These are phyloP conservation scores for Nakazawaea ernobii DNA, from an alignment of 805 yeast genomes.

Conservation along the genomic window DNA sequence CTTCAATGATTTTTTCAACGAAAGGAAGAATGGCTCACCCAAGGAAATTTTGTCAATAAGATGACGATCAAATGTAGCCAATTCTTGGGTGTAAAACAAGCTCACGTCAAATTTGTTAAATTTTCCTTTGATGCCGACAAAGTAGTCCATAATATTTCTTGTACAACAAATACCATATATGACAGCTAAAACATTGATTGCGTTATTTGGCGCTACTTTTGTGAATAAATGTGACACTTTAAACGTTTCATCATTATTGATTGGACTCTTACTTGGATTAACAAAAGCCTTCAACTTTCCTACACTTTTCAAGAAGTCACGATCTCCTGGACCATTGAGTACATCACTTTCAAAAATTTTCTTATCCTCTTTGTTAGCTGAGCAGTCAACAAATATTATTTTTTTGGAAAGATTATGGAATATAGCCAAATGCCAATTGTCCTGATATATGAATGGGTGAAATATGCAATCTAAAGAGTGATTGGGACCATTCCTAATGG, in stretches of 20 bases:
- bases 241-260: background rate
- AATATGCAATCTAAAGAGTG: slow-evolving; percentile 1
- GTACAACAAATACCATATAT: slow-evolving; percentile 10
- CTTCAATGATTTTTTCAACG: background rate
- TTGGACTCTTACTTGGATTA: background rate
- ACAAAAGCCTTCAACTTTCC: background rate
- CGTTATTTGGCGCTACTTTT: slow-evolving; percentile 1
- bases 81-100: slow-evolving; percentile 4
- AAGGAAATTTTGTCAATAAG: slow-evolving; percentile 4
- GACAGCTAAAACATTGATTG: slow-evolving; percentile 7
- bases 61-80: slow-evolving; percentile 5
- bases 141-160: slow-evolving; percentile 3
- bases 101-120: slow-evolving; percentile 7
- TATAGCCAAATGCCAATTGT: slow-evolving; percentile 7
- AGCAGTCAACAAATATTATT: slow-evolving; percentile 5
- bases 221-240: slow-evolving; percentile 2
- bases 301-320: background rate
- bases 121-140: background rate
- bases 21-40: slow-evolving; percentile 1
- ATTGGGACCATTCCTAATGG: background rate
- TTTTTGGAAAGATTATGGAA: background rate
- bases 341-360: background rate
- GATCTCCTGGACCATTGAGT: background rate
- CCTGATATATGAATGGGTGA: slow-evolving; percentile 5
- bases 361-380: background rate